Evolutionary conservation across 352 stramenopile species (phyloP).

Genomic region (Globisporangium cystogenes): DNA sequence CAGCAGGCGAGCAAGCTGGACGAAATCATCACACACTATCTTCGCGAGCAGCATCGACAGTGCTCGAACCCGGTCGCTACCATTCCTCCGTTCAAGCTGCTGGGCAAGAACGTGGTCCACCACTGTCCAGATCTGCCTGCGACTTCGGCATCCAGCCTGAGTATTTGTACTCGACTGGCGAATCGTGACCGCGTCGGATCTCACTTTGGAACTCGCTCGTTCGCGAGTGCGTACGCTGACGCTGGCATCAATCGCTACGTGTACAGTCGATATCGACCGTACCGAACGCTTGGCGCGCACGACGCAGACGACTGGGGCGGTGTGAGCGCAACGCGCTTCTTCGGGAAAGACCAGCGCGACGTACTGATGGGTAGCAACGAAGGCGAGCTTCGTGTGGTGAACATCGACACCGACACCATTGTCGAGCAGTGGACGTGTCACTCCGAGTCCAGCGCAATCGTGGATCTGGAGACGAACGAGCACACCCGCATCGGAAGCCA

Average conservation of each 20-base stretch:
- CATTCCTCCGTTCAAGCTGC: conserved; percentile 79
- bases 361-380: conserved; percentile 76
- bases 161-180: conserved; percentile 57
- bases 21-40: conserved; percentile 83
- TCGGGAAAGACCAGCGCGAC: conserved; percentile 50
- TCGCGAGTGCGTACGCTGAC: conserved; percentile 52
- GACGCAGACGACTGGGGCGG: conserved; percentile 48
- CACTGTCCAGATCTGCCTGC: conserved; percentile 65
- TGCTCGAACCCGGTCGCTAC: conserved; percentile 84
- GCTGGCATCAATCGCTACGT: conserved; percentile 72
- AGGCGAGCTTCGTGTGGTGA: conserved; percentile 48
- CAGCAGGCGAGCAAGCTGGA: conserved; percentile 50
- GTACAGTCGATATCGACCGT: conserved; percentile 71
- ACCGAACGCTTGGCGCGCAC: conserved; percentile 52
- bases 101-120: conserved; percentile 50
- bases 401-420: conserved; percentile 57
- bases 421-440: conserved; percentile 78
- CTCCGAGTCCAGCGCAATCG: conserved; percentile 56
- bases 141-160: conserved; percentile 39
- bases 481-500: conserved; percentile 40
- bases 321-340: conserved; percentile 60
- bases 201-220: conserved; percentile 30
- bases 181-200: conserved; percentile 45
- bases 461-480: conserved; percentile 69
- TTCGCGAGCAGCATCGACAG: conserved; percentile 85